These are phyloP conservation scores for Rubia tinctorum DNA, from an alignment of 305 asterid genomes.

Conservation along the genomic window DNA sequence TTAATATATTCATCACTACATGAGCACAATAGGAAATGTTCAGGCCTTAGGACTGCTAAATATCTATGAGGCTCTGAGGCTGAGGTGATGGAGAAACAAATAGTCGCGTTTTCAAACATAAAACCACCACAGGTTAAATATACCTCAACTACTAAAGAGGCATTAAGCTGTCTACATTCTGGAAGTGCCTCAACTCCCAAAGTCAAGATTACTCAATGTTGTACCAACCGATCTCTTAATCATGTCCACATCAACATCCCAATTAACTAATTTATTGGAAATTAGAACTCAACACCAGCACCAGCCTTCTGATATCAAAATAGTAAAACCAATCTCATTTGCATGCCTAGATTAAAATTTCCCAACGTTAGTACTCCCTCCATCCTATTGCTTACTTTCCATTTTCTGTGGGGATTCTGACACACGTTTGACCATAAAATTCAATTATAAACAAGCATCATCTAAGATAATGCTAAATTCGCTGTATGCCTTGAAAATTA, in stretches of 20 bases:
- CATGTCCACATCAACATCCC: not conserved
- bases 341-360: not conserved
- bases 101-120: not conserved
- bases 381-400: not conserved
- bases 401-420: not conserved
- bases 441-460: not conserved
- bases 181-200: not conserved
- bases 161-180: no score
- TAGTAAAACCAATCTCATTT: not conserved
- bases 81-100: not conserved
- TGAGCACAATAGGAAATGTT: not conserved
- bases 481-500: no score
- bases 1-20: not conserved
- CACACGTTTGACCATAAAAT: not conserved
- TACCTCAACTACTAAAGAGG: no score
- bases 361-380: not conserved
- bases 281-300: not conserved
- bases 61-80: not conserved
- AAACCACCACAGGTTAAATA: not conserved
- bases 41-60: not conserved
- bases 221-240: no score
- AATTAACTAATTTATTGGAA: not conserved
- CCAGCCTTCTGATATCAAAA: not conserved
- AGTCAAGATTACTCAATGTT: not conserved
- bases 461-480: no score